Base-by-base conservation (phyloP, 2,329 filamentous ascomycete genomes). In the Decorospora gaudefroyi region DNA sequence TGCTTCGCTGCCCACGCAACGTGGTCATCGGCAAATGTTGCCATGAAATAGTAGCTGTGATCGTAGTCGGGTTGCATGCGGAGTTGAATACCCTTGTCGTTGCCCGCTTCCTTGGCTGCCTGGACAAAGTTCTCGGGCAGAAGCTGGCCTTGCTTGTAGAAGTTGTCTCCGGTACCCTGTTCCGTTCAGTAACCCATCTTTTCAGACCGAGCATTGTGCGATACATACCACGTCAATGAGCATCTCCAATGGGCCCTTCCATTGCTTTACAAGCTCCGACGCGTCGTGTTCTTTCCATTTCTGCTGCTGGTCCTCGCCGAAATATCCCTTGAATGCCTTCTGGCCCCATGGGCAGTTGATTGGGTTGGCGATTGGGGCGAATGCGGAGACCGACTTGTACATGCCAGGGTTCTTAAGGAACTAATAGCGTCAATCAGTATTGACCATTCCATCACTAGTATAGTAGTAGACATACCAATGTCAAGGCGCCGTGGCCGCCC, bases 31-130 rank as follows among this genome's bases (percentile, higher is more conserved):
- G 86, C 82, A 69, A 99, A 99, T 11, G 84, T 84, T 23, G 91
- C 86, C 78, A 99, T 95, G 73, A 96, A 96, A 74, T 84, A 99
- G 76, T 99, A 99, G 51, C 90, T 95, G 75, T 99, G 93, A 71
- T 99, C 93, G 68, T 99, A 97, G 51, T 85, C 90, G 51, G 87
- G 79, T 69, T 96, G 92, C 77, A 92, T 93, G 63, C 92, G 82
- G 53, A 97, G 74, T 40, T 82, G 82, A 51, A 96, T 74, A 7
- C 87, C 88, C 46, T 82, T 77, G 49, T 78, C 74, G 38, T 90
- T 78, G 13, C 89, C 89, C 17, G 83, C 81, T 55, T 87, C 84
- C 74, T 88, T 85, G 46, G 85, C 90, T 9, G 88, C 91, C 62
- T 83, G 80, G 55, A 87, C 82, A 39, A 99, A 84, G 72, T 97